A percentile compares a stretch with the other conserved stretches of the same genome.
Conservation (phyloP, 2,329 filamentous ascomycete species). For the Xylariaceae sp. region DNA sequence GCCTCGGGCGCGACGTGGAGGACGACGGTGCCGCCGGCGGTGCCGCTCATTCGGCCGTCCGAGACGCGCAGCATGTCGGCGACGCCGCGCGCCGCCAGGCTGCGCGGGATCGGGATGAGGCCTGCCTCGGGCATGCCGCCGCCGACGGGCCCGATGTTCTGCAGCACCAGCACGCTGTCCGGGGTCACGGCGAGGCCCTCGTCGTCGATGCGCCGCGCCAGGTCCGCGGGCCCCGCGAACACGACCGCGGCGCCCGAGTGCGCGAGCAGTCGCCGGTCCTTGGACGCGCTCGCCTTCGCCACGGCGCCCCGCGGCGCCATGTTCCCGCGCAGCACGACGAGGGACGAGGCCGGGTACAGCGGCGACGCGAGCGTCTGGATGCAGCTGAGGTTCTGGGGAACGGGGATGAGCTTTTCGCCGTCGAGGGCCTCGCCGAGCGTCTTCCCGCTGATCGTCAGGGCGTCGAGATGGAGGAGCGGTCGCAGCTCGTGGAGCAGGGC, state of each 20-base stretch:
- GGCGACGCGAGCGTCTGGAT: conserved; percentile 68
- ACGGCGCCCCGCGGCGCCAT: conserved; percentile 82
- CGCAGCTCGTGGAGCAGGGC: conserved; percentile 78
- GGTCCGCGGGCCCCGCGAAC: conserved; percentile 76
- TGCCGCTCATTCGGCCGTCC: conserved; percentile 85
- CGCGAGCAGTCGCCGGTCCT: conserved; percentile 63
- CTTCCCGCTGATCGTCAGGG: conserved; percentile 80
- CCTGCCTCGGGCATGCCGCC: conserved; percentile 92
- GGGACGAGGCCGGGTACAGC: conserved; percentile 75
- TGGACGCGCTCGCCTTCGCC: conserved; percentile 85
- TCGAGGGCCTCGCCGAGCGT: conserved; percentile 81
- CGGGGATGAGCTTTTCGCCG: conserved; percentile 62
- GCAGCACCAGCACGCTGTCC: conserved; percentile 73
- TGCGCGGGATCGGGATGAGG: conserved; percentile 67
- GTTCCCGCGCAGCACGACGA: conserved; percentile 83
- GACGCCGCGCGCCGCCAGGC: conserved; percentile 74
- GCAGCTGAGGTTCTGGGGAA: conserved; percentile 41
- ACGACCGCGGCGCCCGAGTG: conserved; percentile 57
- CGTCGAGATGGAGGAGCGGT: conserved; percentile 74
- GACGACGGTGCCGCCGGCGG: conserved; percentile 86
- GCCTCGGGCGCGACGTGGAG: conserved; percentile 88
- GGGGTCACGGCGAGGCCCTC: conserved; percentile 62
- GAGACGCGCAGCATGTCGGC: conserved; percentile 82
- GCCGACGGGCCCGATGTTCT: conserved; percentile 87
- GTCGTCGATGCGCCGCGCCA: conserved; percentile 65